Evolutionary conservation across 768 basidiomycete species (phyloP).

Genomic region (Coprinellus micaceus): DNA sequence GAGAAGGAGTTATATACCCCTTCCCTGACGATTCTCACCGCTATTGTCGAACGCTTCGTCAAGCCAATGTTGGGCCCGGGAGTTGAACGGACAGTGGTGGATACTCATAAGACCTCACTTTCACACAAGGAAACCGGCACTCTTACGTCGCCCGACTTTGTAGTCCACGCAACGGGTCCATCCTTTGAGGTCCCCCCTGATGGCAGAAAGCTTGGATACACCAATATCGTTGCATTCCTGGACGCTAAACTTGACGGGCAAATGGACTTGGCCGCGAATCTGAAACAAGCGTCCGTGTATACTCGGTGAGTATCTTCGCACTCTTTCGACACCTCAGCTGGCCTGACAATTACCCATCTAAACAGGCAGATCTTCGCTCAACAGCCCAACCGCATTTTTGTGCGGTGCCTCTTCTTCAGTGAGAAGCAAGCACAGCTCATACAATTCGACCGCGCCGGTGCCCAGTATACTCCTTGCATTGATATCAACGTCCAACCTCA

Average conservation of each 20-base stretch:
- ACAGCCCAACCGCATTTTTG: neutral
- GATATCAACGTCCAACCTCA: neutral
- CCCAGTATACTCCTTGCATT: neutral
- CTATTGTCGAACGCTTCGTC: too few relatives aligned
- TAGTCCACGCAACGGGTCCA: neutral
- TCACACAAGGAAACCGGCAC: neutral
- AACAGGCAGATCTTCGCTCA: neutral
- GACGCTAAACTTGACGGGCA: neutral
- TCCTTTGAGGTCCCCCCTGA: neutral
- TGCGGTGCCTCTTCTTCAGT: neutral
- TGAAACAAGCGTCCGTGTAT: neutral
- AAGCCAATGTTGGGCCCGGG: too few relatives aligned
- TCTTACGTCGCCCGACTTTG: neutral
- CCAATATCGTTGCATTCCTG: neutral
- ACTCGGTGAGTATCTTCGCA: neutral
- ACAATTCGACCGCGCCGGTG: neutral
- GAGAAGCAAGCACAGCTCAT: neutral
- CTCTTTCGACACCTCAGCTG: neutral
- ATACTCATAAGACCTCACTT: too few relatives aligned
- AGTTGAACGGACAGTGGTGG: too few relatives aligned
- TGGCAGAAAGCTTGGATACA: neutral
- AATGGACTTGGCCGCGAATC: neutral
- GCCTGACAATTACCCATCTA: neutral
- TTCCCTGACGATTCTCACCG: too few relatives aligned
- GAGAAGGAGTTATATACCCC: too few relatives aligned